phyloP scores from a whole-genome alignment of 1,284 basidiomycete species.

The Ustilago xerochloae region DNA sequence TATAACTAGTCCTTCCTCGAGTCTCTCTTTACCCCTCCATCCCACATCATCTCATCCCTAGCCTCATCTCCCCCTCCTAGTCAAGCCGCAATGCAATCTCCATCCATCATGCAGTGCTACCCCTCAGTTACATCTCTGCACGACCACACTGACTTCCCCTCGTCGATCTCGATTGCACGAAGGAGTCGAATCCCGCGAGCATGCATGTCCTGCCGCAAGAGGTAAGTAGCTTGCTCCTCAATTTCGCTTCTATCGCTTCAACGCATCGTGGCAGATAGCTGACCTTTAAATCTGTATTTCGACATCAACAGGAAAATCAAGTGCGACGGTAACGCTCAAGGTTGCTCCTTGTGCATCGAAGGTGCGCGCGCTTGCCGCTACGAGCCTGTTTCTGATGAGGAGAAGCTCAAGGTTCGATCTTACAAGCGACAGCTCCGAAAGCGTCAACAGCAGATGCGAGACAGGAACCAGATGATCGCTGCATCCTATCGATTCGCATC shows the following conservation, averaged over 20 bases:
- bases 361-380: constrained; percentile 13
- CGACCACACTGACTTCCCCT: neutral
- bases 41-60: too few relatives aligned
- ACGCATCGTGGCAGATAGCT: neutral
- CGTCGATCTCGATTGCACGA: constrained; percentile 11
- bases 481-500: neutral
- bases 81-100: neutral
- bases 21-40: too few relatives aligned
- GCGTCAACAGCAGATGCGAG: constrained; percentile 12
- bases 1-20: too few relatives aligned
- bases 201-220: constrained; percentile 21
- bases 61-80: too few relatives aligned
- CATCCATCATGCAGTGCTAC: neutral
- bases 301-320: constrained; percentile 8
- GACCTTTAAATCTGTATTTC: neutral
- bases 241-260: neutral
- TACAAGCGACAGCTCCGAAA: constrained; percentile 22
- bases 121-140: neutral
- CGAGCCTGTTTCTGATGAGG: constrained; percentile 21
- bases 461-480: too few relatives aligned
- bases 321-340: constrained; percentile 15
- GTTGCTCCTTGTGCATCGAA: constrained; percentile 11
- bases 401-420: constrained; percentile 25
- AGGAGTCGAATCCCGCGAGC: constrained; percentile 14
- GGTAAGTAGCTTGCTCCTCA: constrained; percentile 8